Base-by-base conservation (phyloP, 371 early-diverging fungal genomes). In the Mortierella sp. region DNA sequence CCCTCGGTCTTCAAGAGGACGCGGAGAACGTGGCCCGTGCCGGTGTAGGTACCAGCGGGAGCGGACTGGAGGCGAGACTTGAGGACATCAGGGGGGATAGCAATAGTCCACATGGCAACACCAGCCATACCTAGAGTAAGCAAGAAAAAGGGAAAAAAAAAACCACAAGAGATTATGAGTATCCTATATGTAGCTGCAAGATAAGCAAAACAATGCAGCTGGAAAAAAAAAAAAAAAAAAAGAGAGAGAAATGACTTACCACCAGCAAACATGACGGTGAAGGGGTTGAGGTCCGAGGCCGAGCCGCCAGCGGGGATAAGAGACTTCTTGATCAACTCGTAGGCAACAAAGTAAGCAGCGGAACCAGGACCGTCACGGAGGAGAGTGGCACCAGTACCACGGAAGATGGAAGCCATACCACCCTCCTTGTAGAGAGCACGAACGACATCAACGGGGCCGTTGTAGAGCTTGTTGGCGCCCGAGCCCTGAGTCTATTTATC, bases 311-410 rank as follows among this genome's bases (percentile, higher is more conserved):
- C 87, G 68, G 91, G 93, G 66, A 93, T 94, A 70, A 99, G 85
- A 21, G 85, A 60, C 68, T 88, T 85, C 87, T 98, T 96, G 86
- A 94, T 84, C 60, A 89, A 73, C 84, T 99, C 99, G 81, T 98
- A 99, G 12, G 94, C 95, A 70, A 94, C 96, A 91, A 98, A 96
- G 88, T 97, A 98, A n/a, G 97, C 97, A 51, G 96, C 97, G 44
- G 93, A 93, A 64, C 98, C 99, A 16, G 98, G 97, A 51, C 91
- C 91, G 82, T 98, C 99, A 66, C 99, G 90, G 67, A 95, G 85
- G 30, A 98, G 85, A 5, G 99, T 98, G 50, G 98, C 98, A 62
- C 93, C 91, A 15, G 97, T 95, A 66, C 99, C 98, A 74, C 95
- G 88, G 90, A 93, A 98, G 80, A 98, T 87, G 55, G 92, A 88